Conservation (phyloP, 805 yeast species). For the Metschnikowia lachancei region DNA sequence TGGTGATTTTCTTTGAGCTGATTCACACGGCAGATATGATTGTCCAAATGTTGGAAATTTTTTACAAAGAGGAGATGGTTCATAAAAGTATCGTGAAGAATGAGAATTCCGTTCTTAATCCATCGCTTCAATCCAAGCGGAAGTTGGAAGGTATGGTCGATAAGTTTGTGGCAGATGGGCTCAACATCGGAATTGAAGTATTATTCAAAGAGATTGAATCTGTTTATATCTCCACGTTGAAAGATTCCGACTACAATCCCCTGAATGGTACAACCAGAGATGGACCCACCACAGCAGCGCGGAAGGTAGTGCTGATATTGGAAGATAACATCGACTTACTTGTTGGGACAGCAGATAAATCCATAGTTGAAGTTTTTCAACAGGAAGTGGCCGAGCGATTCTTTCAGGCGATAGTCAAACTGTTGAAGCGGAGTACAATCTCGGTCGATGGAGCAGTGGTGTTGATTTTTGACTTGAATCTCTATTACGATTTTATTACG, state of each 20-base stretch:
- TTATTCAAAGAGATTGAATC: slow-evolving; percentile 77
- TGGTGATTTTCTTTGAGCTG: slow-evolving; percentile 81
- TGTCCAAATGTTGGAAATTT: slow-evolving; percentile 87
- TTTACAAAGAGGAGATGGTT: slow-evolving; percentile 80
- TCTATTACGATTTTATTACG: slow-evolving; percentile 66
- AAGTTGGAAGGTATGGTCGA: slow-evolving; percentile 79
- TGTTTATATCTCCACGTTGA: slow-evolving; percentile 52
- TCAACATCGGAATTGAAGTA: slow-evolving; percentile 88
- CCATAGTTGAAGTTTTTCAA: slow-evolving; percentile 86
- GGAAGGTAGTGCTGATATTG: slow-evolving; percentile 57
- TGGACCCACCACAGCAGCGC: slow-evolving; percentile 61
- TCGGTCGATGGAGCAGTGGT: slow-evolving; percentile 81
- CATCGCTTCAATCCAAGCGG: slow-evolving; percentile 75
- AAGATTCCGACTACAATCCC: slow-evolving; percentile 64
- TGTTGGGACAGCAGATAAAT: slow-evolving; percentile 79
- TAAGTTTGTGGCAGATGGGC: slow-evolving; percentile 86
- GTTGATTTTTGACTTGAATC: slow-evolving; percentile 77
- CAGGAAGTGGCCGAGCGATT: slow-evolving; percentile 91
- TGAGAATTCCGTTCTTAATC: slow-evolving; percentile 73
- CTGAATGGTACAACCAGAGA: slow-evolving; percentile 18
- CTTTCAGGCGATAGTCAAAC: slow-evolving; percentile 70
- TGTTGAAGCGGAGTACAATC: slow-evolving; percentile 66
- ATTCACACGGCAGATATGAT: slow-evolving; percentile 91
- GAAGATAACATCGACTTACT: slow-evolving; percentile 70
- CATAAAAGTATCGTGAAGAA: slow-evolving; percentile 58